Evolutionary conservation across 768 basidiomycete genomes (phyloP), one percentile per base, ranked within the genome.

Genomic region (Aureoboletus auriporus): DNA sequence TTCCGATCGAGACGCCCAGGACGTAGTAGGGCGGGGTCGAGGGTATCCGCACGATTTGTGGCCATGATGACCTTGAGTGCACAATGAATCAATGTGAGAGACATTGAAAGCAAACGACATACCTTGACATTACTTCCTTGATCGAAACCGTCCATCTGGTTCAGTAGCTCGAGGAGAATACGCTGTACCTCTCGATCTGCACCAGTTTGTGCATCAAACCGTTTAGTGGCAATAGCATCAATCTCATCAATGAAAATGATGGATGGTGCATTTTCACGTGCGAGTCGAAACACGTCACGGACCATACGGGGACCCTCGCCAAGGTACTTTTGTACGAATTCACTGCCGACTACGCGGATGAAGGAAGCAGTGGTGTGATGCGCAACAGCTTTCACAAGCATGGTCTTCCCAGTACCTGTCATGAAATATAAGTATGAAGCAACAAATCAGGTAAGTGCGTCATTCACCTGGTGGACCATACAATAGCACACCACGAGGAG

Each of bases 301-400:
- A 99, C 96, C 96, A 99, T 99, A 55, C 96, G 90, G 36, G 96
- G 96, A 30, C 96, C 96, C 75, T 99, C 96, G 60, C 96, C 96
- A 5, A 99, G 82, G 63, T 99, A 99, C 68, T 99, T 99, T 73
- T 99, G 96, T 8, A 99, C 96, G 64, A 99, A 99, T 70, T 99
- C 96, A 59, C 88, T 91, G 17, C 96, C 96, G 28, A 96, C 93
- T 14, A 99, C 96, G 34, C 96, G 90, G 59, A 99, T 98, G 75
- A 99, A 99, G 11, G 92, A 76, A 8, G 96, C 96, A 2, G 93
- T 94, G 33, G 96, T 98, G 65, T 97, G 91, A 64, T 94, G 86
- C 20, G 96, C 96, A 26, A 99, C 96, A n/a, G 96, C 96, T 68
- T 98, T 99, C 44, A 98, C 96, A 53, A 99, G 75, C 94, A 99